A percentile compares a stretch with the other conserved stretches of the same genome.
Conservation (phyloP, 495 filamentous ascomycete genomes). For the Xylaria longipes region DNA sequence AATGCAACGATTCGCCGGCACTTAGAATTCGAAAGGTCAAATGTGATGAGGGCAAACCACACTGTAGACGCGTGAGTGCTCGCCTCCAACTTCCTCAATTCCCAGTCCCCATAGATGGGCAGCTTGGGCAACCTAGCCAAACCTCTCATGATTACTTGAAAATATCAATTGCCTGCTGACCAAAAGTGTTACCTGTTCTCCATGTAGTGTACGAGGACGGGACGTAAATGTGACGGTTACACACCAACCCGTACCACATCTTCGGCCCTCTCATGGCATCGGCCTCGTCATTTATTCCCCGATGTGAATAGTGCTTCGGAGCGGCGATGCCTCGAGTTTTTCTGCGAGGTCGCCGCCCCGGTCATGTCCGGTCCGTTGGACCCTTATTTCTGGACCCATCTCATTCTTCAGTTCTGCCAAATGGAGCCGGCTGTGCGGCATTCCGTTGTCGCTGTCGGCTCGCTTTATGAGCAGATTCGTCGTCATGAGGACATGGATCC, state of each 20-base stretch:
- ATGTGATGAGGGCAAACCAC: constrained; percentile 59
- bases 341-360: constrained; percentile 56
- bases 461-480: constrained; percentile 53
- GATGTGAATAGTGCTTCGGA: constrained; percentile 35
- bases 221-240: constrained; percentile 56
- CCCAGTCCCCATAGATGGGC: neutral
- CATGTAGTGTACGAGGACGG: constrained; percentile 48
- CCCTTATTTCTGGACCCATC: constrained; percentile 61
- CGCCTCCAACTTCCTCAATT: neutral
- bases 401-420: constrained; percentile 63
- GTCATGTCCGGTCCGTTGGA: constrained; percentile 58
- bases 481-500: constrained; percentile 9
- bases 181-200: neutral
- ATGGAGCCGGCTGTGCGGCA: constrained; percentile 65
- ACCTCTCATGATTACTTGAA: neutral
- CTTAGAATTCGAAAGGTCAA: constrained; percentile 58
- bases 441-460: constrained; percentile 62
- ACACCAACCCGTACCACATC: constrained; percentile 17
- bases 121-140: neutral
- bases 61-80: constrained; percentile 43
- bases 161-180: neutral
- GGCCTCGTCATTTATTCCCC: constrained; percentile 34
- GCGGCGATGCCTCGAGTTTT: constrained; percentile 58
- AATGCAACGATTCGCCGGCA: neutral
- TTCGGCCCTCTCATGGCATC: constrained; percentile 31